A percentile compares a stretch with the other conserved stretches of the same genome.
These are phyloP conservation scores for Naganishia cerealis DNA, from an alignment of 1,284 basidiomycete genomes.

Conservation along the genomic window DNA sequence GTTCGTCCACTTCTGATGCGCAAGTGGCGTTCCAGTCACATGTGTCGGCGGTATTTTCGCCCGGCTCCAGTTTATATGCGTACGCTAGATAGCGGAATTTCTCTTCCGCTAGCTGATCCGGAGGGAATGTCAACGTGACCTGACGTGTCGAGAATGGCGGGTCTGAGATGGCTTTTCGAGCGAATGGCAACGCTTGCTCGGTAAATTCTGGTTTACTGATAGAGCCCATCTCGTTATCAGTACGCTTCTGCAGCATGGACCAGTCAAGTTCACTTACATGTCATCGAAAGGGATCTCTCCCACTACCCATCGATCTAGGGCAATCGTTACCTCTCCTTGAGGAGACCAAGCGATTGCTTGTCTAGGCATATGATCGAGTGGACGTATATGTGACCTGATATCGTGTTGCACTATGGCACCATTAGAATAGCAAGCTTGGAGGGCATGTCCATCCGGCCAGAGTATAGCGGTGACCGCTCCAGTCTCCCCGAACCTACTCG, in stretches of 20 bases:
- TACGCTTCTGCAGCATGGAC: not conserved
- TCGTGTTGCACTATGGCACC: conserved; percentile 80
- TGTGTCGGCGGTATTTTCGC: conserved; percentile 56
- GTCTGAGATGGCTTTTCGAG: conserved; percentile 49
- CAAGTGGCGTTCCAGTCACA: conserved; percentile 55
- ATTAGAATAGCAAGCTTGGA: conserved; percentile 75
- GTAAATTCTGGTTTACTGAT: conserved; percentile 60
- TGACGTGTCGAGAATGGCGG: conserved; percentile 44
- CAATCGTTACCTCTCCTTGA: conserved; percentile 69
- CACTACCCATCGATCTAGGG: conserved; percentile 60
- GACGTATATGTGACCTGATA: conserved; percentile 60
- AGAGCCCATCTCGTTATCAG: not conserved
- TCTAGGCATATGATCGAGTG: conserved; percentile 70
- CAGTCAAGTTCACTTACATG: conserved; percentile 59
- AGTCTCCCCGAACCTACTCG: conserved; percentile 35
- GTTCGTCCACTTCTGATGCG: conserved; percentile 65
- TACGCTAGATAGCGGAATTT: conserved; percentile 66
- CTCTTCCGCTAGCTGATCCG: conserved; percentile 56
- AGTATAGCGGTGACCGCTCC: conserved; percentile 60
- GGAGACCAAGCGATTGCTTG: conserved; percentile 69
- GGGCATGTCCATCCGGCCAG: conserved; percentile 68
- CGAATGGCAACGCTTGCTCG: conserved; percentile 49
- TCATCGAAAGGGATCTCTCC: conserved; percentile 84
- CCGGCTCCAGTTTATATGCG: conserved; percentile 66
- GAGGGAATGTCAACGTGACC: conserved; percentile 30